Base-by-base conservation (phyloP, 2,329 filamentous ascomycete genomes). In the Cladophialophora chaetospira region DNA sequence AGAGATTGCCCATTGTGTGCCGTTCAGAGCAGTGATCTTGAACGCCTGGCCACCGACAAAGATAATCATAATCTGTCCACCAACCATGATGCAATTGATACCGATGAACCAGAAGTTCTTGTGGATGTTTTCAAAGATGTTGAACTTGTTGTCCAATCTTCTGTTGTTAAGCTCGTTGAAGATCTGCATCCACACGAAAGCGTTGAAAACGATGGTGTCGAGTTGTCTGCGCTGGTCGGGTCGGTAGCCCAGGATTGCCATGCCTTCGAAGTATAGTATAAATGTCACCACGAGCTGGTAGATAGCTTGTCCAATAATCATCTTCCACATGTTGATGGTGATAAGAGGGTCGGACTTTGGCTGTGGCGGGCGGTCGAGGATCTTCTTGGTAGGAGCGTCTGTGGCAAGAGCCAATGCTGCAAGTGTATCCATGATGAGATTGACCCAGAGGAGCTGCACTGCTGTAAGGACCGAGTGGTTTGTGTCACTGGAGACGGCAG, bases 141-240 rank as follows among this genome's bases (percentile, higher is more conserved):
- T 97, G 80, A 96, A 92, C 53, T 86, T 83, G 74, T 97, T 97
- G 72, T 97, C 93, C 53, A 97, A 80, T 10, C 93, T 90, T 57
- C 93, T 90, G 75, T 96, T 96, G 78, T 97, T 97, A 82, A 95
- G 89, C 70, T 96, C 88, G 74, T 97, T 97, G 79, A 97, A 97
- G 66, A 97, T 95, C 68, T 97, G 93, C 92, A 97, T 97, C 93
- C 93, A 97, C 51, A 97, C 93, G 70, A 97, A 97, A 0, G 91
- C 94, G 77, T 97, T 97, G 82, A 97, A 97, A 5, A 97, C 89
- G 45, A 97, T 81, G 2, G 91, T 95, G 54, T 85, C 79, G 58
- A 95, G 79, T 66, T 88, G 79, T 11, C 64, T 68, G 4, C 70
- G 62, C 31, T 73, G 69, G 5, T 81, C 70, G 3, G 74, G 70